Evolutionary conservation across 139 green algal species (phyloP).

Genomic region (Zygnema cylindricum): DNA sequence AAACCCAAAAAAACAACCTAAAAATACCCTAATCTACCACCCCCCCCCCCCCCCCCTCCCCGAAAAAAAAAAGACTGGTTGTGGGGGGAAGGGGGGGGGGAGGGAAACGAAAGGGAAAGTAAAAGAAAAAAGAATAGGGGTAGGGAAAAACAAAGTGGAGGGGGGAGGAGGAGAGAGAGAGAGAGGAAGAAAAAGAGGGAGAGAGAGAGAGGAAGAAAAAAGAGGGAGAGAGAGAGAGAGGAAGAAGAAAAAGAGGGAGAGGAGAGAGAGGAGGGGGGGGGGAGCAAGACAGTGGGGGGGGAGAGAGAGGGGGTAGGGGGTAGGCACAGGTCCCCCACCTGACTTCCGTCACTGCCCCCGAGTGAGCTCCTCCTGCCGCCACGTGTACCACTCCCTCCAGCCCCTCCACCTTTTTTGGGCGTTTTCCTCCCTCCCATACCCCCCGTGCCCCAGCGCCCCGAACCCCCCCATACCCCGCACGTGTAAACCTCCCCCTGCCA

Average conservation of each 20-base stretch:
- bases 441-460: constrained; percentile 35
- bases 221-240: not conserved
- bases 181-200: not conserved
- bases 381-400: no score
- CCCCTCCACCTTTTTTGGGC: not conserved
- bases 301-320: not conserved
- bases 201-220: not conserved
- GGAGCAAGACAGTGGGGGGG: not conserved
- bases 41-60: no score
- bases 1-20: no score
- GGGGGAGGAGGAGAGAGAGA: not conserved
- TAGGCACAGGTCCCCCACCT: not conserved
- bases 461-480: constrained; percentile 44
- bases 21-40: no score
- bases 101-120: not conserved
- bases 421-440: not conserved
- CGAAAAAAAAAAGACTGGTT: no score
- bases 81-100: not conserved
- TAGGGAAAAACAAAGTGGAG: no score
- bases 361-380: constrained; percentile 12
- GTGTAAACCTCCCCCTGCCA: constrained; percentile 26
- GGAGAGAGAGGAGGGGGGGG: no score
- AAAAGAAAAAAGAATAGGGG: not conserved
- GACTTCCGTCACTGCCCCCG: not conserved
- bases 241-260: not conserved